These are phyloP conservation scores for Coemansia sp. DNA, from an alignment of 371 early-diverging fungal species.

Conservation along the genomic window DNA sequence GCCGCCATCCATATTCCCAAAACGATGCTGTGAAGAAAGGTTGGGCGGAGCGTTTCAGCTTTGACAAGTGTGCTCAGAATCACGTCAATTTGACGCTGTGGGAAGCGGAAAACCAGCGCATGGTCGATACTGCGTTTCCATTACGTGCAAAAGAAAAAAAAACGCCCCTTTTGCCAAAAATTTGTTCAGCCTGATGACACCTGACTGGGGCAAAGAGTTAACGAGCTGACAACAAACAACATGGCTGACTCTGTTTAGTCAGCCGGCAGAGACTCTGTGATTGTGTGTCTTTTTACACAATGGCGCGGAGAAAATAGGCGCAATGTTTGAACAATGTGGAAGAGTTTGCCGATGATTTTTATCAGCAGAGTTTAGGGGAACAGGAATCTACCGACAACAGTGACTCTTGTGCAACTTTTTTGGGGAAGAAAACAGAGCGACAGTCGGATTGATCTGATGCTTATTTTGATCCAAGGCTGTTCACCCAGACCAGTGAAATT, in stretches of 20 bases:
- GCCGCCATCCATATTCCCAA: no score
- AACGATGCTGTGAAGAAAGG: no score
- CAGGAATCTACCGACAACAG: neutral
- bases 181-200: neutral
- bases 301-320: neutral
- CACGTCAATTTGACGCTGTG: neutral
- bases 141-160: neutral
- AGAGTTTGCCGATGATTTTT: neutral
- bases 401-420: neutral
- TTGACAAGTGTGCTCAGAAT: no score
- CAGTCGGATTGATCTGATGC: neutral
- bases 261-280: neutral
- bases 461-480: neutral
- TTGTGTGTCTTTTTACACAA: slow-evolving; percentile 1
- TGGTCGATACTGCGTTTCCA: neutral
- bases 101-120: neutral
- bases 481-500: neutral
- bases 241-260: neutral
- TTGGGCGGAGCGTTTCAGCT: no score
- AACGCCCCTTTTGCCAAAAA: neutral
- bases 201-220: neutral
- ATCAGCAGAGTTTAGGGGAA: neutral
- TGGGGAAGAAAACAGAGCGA: neutral
- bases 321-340: slow-evolving; percentile 6
- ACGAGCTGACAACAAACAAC: neutral